Evolutionary conservation across 768 basidiomycete genomes (phyloP), one percentile per base, ranked within the genome.

Genomic region (Agrocybe pediades): DNA sequence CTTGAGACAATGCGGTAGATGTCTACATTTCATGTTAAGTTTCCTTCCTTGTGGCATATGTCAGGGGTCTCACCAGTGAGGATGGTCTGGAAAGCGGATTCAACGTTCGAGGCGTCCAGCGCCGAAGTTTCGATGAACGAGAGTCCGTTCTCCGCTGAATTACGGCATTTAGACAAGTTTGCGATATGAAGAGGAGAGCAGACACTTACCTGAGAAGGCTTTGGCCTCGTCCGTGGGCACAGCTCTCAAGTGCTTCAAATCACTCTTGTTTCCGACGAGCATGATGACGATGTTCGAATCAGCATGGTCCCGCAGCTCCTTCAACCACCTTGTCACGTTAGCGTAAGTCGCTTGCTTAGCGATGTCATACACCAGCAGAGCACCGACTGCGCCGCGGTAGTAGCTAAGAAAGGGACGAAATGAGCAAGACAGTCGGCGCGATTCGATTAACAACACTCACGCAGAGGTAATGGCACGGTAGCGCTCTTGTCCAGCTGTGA

Each of bases 111-210:
- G 64, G 96, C 93, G 85, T 99, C 97, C 83, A 98, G 87, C 76
- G 96, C 96, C 66, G 96, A 99, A 56, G 96, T 99, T 80, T 99
- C 96, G 61, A 99, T 96, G 81, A 96, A 96, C 51, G 89, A 92
- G 62, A 98, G 73, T 19, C 86, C 87, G 65, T 95, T 94, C 75
- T 96, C 94, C 62, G 90, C 93, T 93, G n/a, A n/a, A n/a, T n/a
- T n/a, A 63, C 20, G 47, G 41, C 43, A 40, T 17, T 26, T 52
- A 49, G 47, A 9, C 29, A 41, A 13, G 21, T 49, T 45, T 65
- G 54, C 33, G 43, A 25, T 27, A 41, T 42, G 49, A 49, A 13
- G n/a, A 39, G 15, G 39, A 8, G 19, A 46, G 13, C 23, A 13
- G 17, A 30, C 6, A 81, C 85, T 67, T 70, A 93, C 95, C 80